These are phyloP conservation scores for Coniochaeta ligniaria DNA, from an alignment of 2,329 filamentous ascomycete genomes.

Conservation along the genomic window DNA sequence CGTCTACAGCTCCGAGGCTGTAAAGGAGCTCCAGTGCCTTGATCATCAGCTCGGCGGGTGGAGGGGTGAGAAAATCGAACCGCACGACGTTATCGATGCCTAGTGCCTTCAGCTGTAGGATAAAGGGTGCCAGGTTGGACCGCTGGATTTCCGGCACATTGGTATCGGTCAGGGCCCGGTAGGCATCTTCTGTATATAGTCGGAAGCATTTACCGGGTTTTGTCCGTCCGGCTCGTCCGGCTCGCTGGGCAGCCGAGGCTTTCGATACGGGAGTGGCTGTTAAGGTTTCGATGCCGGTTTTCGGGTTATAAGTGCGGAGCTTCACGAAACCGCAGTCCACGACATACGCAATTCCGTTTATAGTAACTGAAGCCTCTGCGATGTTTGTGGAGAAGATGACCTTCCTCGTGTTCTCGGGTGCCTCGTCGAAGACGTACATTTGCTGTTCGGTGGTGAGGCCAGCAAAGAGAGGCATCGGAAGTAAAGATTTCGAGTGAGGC, in stretches of 20 bases:
- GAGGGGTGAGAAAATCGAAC: conserved; percentile 82
- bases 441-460: conserved; percentile 86
- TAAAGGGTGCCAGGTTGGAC: conserved; percentile 79
- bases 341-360: conserved; percentile 86
- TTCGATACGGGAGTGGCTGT: conserved; percentile 79
- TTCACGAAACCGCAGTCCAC: conserved; percentile 90
- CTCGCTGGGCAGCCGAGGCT: conserved; percentile 85
- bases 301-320: conserved; percentile 75
- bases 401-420: conserved; percentile 77
- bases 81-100: conserved; percentile 91
- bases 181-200: conserved; percentile 76
- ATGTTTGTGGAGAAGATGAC: conserved; percentile 94
- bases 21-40: conserved; percentile 85
- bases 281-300: conserved; percentile 79
- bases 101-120: conserved; percentile 88
- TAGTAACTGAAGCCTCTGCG: conserved; percentile 91
- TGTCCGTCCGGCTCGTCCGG: conserved; percentile 83
- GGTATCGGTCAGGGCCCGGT: conserved; percentile 56
- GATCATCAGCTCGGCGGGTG: conserved; percentile 76
- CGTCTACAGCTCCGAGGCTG: conserved; percentile 78
- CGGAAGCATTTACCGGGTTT: conserved; percentile 90
- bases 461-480: conserved; percentile 78
- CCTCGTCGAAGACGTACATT: conserved; percentile 86
- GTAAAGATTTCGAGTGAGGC: conserved; percentile 49
- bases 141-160: conserved; percentile 89